Percentiles rank a stretch among this genome's conserved stretches.
phyloP scores from a whole-genome alignment of 805 yeast genomes.

The Lipomyces spencermartinsiae region DNA sequence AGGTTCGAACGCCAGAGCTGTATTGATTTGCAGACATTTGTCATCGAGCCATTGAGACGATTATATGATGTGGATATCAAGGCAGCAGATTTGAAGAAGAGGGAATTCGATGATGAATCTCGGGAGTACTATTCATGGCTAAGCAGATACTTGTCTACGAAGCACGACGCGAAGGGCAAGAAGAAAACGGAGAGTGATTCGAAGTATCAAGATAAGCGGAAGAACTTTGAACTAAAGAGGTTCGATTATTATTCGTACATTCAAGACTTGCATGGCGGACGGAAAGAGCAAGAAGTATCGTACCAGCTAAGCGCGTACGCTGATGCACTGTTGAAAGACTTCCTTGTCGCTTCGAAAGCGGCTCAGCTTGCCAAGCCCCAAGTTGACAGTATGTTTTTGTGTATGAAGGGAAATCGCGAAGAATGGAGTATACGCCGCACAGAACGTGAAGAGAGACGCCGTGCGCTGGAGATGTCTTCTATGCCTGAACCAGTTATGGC shows the following conservation, averaged over 20 bases:
- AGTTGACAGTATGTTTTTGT: conserved; percentile 43
- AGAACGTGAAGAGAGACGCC: conserved; percentile 48
- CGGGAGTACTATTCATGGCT: conserved; percentile 54
- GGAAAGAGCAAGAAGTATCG: conserved; percentile 50
- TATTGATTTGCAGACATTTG: conserved; percentile 44
- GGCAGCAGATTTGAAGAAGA: conserved; percentile 49
- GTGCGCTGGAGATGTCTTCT: conserved; percentile 47
- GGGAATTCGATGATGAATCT: conserved; percentile 54
- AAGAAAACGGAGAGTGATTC: conserved; percentile 47
- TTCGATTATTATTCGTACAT: conserved; percentile 52
- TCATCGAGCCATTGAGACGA: conserved; percentile 49
- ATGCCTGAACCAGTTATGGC: conserved; percentile 34
- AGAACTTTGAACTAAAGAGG: conserved; percentile 50
- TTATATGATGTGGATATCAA: conserved; percentile 53
- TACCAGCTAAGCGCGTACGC: conserved; percentile 48
- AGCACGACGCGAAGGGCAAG: conserved; percentile 45
- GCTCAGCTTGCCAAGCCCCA: conserved; percentile 43
- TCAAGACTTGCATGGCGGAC: conserved; percentile 51
- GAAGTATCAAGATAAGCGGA: conserved; percentile 51
- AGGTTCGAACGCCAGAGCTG: conserved; percentile 37
- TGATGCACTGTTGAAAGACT: conserved; percentile 45
- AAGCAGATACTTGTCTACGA: conserved; percentile 50
- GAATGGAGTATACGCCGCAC: conserved; percentile 46
- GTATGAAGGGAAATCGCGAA: conserved; percentile 33
- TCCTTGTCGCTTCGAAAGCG: conserved; percentile 42